Evolutionary conservation across 768 basidiomycete species (phyloP).

Genomic region (Albatrellus ellisii): DNA sequence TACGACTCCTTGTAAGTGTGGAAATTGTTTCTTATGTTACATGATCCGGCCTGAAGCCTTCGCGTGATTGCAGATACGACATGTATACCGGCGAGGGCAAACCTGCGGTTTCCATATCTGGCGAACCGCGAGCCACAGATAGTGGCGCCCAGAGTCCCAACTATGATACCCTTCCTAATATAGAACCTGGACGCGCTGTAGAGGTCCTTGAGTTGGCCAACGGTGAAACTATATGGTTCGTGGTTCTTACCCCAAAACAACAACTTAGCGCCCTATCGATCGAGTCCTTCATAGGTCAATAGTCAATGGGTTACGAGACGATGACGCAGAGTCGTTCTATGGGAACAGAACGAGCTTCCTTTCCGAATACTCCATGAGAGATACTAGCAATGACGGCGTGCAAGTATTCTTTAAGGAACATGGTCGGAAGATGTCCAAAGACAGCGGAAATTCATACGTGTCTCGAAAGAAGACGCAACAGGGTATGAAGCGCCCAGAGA

Average conservation of each 20-base stretch:
- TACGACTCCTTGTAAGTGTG: slow-evolving; percentile 77
- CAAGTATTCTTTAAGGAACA: slow-evolving; percentile 75
- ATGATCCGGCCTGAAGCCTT: slow-evolving; percentile 5
- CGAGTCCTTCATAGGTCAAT: slow-evolving; percentile 43
- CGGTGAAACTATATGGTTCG: slow-evolving; percentile 72
- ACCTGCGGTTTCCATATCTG: slow-evolving; percentile 21
- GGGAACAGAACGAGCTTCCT: slow-evolving; percentile 56
- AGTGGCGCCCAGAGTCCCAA: slow-evolving; percentile 15
- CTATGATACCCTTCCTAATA: slow-evolving; percentile 15
- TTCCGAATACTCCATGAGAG: slow-evolving; percentile 53
- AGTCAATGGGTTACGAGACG: slow-evolving; percentile 72
- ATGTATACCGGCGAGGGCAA: slow-evolving; percentile 59
- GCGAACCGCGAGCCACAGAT: slow-evolving; percentile 20
- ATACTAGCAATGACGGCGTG: slow-evolving; percentile 38
- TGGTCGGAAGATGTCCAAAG: slow-evolving; percentile 47
- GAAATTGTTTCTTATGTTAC: slow-evolving; percentile 7
- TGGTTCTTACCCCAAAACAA: slow-evolving; percentile 2
- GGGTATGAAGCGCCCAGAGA: slow-evolving; percentile 59
- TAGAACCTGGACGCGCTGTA: slow-evolving; percentile 47
- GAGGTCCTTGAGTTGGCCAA: slow-evolving; percentile 80
- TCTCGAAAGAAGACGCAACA: slow-evolving; percentile 45
- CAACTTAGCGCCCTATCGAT: slow-evolving; percentile 10
- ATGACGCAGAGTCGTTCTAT: slow-evolving; percentile 58
- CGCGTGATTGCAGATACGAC: slow-evolving; percentile 43
- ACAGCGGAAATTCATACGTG: slow-evolving; percentile 43